Conservation (phyloP, 1,284 basidiomycete genomes). For the Wallemia ichthyophaga region DNA sequence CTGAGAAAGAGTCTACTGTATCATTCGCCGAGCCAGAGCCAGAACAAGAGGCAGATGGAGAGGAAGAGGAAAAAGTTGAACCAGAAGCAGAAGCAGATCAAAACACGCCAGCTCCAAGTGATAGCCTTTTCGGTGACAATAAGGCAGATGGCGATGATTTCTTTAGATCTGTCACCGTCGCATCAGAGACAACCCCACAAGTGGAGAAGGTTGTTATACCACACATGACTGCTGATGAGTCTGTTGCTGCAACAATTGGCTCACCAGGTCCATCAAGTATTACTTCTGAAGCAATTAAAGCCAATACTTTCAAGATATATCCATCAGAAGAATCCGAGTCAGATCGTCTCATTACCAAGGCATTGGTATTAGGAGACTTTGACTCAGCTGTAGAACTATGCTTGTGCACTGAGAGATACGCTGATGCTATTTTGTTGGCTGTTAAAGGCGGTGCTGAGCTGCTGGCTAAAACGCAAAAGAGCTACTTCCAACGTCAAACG, state of each 20-base stretch:
- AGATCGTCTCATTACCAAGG: conserved; percentile 67
- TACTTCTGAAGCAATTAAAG: conserved; percentile 36
- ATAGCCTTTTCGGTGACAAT: conserved; percentile 68
- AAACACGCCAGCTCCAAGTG: conserved; percentile 14
- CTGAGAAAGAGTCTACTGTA: conserved; percentile 33
- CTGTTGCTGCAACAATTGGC: conserved; percentile 65
- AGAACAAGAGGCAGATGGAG: conserved; percentile 19
- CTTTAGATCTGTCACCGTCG: conserved; percentile 39
- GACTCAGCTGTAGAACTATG: conserved; percentile 72
- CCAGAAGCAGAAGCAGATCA: conserved; percentile 16
- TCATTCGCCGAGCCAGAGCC: conserved; percentile 40
- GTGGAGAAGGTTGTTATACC: conserved; percentile 34
- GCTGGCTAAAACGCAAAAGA: conserved; percentile 65
- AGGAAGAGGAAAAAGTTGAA: conserved; percentile 14
- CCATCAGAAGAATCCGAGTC: conserved; percentile 61
- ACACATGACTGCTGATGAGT: conserved; percentile 49
- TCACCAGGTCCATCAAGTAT: conserved; percentile 52
- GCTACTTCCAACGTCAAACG: conserved; percentile 65
- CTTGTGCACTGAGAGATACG: conserved; percentile 61
- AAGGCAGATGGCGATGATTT: conserved; percentile 31
- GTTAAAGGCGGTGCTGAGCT: conserved; percentile 70
- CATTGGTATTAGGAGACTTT: conserved; percentile 81
- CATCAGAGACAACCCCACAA: conserved; percentile 20
- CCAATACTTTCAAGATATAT: conserved; percentile 70
- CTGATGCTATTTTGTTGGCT: conserved; percentile 77